Evolutionary conservation across 139 green algal genomes (phyloP).

Genomic region (Coelastrella sp.): DNA sequence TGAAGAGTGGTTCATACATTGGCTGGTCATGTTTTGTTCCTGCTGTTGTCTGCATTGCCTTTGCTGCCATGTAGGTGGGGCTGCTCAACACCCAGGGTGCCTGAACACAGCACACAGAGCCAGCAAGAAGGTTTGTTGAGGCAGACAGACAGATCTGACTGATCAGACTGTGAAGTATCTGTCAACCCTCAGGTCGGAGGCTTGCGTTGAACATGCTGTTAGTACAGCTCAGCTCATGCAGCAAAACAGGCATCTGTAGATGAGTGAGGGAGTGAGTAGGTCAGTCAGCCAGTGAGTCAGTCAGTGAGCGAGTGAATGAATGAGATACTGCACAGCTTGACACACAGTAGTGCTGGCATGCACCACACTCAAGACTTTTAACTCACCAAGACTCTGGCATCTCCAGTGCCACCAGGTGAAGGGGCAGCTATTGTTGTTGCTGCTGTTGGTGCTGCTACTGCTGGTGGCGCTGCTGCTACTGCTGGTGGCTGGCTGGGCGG

Average conservation of each 20-base stretch:
- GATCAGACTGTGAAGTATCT: background rate
- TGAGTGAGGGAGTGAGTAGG: background rate
- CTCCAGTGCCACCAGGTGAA: background rate
- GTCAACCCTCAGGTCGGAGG: background rate
- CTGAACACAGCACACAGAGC: background rate
- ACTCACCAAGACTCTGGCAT: too few relatives aligned
- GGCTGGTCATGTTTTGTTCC: background rate
- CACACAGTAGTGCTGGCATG: background rate
- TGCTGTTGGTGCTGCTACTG: background rate
- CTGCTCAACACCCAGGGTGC: slow-evolving; percentile 1
- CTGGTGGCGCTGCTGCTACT: background rate
- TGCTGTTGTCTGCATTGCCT: background rate
- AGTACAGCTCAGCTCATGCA: background rate
- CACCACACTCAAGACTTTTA: too few relatives aligned
- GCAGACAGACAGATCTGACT: background rate
- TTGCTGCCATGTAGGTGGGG: background rate
- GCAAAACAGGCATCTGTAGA: background rate
- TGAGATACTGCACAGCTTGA: background rate
- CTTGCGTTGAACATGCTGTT: background rate
- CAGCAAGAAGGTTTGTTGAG: background rate
- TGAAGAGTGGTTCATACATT: slow-evolving; percentile 2
- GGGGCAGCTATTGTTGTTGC: background rate
- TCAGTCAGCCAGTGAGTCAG: too few relatives aligned
- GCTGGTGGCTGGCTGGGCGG: background rate
- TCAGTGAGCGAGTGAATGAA: too few relatives aligned